Base-by-base conservation (phyloP, 257 asterid genomes). In the Echium plantagineum region DNA sequence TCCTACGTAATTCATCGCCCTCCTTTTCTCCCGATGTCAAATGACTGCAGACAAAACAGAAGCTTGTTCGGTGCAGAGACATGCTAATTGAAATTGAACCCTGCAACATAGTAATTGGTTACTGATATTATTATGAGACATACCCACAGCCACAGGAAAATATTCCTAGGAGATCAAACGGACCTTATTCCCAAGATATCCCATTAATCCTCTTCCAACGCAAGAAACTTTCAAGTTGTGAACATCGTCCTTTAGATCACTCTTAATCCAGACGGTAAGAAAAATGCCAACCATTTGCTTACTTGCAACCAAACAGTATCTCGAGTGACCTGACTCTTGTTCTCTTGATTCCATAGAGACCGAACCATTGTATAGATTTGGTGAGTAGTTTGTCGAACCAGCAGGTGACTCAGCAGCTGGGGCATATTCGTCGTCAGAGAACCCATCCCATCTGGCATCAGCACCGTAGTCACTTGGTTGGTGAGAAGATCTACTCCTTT, bases 21-120 rank as follows among this genome's bases (percentile, higher is more conserved):
- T 93, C 99, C 82, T 86, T 93, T 72, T 93, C 95, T 26, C 99
- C 99, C 3, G 99, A 93, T 16, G 96, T 84, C 61, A 93, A 72
- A 74, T 93, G 99, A 49, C 91, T 93, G 64, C 99, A 93, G 18
- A 89, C 54, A 81, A 93, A 93, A 89, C 99, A 93, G 81, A 93
- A 93, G 84, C 96, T 93, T n/a, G 99, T 93, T 75, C 83, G 97
- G 77, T 93, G 96, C 83, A 93, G 79, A 1, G 89, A 88, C 98
- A 93, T 83, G 84, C 97, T 93, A 58, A 93, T 87, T 4, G 98
- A 93, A 63, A 93, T 93, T 5, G 98, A 93, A 35, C 98, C 98
- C 98, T 91, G 84, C 22, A 15, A 51, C 30, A 42, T 22, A 53
- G 31, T 49, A 22, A 66, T 72, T 66, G 64, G 21, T 48, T 0